These are phyloP conservation scores for Alternaria viburni DNA, from an alignment of 2,329 filamentous ascomycete species.

Conservation along the genomic window DNA sequence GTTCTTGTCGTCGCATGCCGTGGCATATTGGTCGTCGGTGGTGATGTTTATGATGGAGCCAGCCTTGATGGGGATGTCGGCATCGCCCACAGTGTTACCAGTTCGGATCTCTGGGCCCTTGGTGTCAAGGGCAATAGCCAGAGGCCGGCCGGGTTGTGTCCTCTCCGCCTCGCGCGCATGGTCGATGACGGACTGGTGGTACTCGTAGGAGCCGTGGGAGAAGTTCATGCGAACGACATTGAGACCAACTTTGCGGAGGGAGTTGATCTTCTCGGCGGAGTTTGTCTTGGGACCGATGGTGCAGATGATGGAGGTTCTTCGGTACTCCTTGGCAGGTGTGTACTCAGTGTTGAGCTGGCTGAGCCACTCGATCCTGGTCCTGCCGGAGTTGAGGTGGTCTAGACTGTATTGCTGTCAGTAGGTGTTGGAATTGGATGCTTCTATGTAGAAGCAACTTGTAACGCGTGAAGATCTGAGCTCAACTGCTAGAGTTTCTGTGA, in stretches of 20 bases:
- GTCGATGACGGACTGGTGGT: constrained; percentile 98
- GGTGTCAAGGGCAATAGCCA: constrained; percentile 91
- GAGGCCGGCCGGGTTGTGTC: constrained; percentile 77
- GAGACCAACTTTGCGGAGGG: constrained; percentile 85
- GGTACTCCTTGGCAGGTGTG: constrained; percentile 85
- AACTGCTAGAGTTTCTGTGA: not conserved
- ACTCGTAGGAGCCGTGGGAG: constrained; percentile 91
- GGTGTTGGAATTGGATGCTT: not conserved
- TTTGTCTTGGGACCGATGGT: constrained; percentile 99
- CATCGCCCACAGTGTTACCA: constrained; percentile 73
- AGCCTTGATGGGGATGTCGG: constrained; percentile 79
- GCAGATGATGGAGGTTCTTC: constrained; percentile 97
- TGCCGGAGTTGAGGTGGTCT: constrained; percentile 79
- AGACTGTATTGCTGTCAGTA: constrained; percentile 28
- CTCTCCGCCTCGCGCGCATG: constrained; percentile 88
- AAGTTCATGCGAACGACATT: constrained; percentile 99
- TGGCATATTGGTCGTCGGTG: constrained; percentile 91
- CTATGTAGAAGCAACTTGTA: not conserved
- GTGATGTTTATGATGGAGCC: constrained; percentile 93
- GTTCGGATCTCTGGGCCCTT: constrained; percentile 90
- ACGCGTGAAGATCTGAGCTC: not conserved
- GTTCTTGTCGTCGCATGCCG: constrained; percentile 83
- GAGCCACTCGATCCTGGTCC: constrained; percentile 74
- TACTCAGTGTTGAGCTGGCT: constrained; percentile 87
- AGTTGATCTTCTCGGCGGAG: constrained; percentile 95